Evolutionary conservation across 78 protist species (phyloP).

Genomic region (Bodo saltans): DNA sequence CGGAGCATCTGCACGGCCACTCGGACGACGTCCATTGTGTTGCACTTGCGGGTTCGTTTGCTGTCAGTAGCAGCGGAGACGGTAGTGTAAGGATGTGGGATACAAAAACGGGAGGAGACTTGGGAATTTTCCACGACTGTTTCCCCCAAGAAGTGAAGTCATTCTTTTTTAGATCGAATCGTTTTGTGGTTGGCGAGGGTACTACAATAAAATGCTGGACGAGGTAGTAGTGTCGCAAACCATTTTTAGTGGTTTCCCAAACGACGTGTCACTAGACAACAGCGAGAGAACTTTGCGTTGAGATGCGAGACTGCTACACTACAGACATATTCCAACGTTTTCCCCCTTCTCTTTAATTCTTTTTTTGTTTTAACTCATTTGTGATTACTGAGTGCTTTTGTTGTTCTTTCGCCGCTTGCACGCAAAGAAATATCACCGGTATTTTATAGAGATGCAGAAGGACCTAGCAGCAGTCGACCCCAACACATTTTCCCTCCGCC

Average conservation of each 20-base stretch:
- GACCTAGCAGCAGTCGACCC: neutral
- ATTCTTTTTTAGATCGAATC: neutral
- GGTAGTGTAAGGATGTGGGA: conserved; percentile 16
- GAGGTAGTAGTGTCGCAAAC: too few relatives aligned
- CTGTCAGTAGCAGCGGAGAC: conserved; percentile 1
- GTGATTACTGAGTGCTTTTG: too few relatives aligned
- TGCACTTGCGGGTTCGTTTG: neutral
- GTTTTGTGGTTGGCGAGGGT: neutral
- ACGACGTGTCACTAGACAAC: too few relatives aligned
- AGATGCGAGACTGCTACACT: too few relatives aligned
- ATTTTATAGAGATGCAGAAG: neutral
- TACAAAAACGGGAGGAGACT: neutral
- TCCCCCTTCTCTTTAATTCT: too few relatives aligned
- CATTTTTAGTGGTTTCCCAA: too few relatives aligned
- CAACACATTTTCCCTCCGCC: conserved; percentile 13
- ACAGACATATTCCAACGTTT: too few relatives aligned
- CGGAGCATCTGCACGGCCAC: neutral
- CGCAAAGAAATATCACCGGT: too few relatives aligned
- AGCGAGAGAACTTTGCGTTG: too few relatives aligned
- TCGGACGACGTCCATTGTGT: neutral
- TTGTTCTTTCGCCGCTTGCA: too few relatives aligned
- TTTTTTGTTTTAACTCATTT: too few relatives aligned
- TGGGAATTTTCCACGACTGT: conserved; percentile 4
- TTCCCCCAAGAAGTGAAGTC: neutral
- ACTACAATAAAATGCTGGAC: neutral